These are phyloP conservation scores for Vigna trinervia DNA, from an alignment of 306 rosid genomes.

Conservation along the genomic window DNA sequence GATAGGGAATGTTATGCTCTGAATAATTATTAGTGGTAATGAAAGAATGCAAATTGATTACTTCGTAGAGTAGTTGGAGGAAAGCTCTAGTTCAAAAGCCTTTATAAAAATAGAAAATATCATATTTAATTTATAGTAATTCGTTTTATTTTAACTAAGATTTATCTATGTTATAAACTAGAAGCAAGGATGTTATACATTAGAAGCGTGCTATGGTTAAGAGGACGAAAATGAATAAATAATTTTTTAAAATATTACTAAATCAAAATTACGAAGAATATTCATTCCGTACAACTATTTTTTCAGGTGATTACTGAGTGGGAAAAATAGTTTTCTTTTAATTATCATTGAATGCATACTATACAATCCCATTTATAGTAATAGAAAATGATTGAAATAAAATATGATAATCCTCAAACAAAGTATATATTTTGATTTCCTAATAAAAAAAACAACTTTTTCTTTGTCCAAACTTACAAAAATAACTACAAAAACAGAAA, in stretches of 20 bases:
- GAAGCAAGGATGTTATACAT: too few species aligned
- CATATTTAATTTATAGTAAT: background rate
- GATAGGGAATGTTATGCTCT: too few species aligned
- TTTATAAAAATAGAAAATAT: background rate
- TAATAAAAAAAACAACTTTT: too few species aligned
- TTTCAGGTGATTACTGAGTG: too few species aligned
- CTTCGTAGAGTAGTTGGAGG: background rate
- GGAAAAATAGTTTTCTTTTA: background rate
- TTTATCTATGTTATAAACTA: background rate
- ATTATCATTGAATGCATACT: background rate
- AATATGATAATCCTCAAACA: background rate
- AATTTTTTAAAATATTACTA: background rate
- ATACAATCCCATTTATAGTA: background rate
- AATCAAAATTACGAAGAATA: background rate
- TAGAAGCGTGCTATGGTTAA: background rate
- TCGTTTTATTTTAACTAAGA: background rate
- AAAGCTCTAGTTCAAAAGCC: background rate
- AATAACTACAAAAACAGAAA: background rate
- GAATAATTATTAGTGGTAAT: background rate
- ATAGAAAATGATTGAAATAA: background rate
- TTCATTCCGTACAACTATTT: too few species aligned
- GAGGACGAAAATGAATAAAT: background rate
- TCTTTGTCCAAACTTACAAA: too few species aligned
- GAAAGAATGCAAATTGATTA: background rate
- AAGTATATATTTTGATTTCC: too few species aligned